phyloP scores from a whole-genome alignment of 768 basidiomycete genomes.

The Pisolithus sp. region DNA sequence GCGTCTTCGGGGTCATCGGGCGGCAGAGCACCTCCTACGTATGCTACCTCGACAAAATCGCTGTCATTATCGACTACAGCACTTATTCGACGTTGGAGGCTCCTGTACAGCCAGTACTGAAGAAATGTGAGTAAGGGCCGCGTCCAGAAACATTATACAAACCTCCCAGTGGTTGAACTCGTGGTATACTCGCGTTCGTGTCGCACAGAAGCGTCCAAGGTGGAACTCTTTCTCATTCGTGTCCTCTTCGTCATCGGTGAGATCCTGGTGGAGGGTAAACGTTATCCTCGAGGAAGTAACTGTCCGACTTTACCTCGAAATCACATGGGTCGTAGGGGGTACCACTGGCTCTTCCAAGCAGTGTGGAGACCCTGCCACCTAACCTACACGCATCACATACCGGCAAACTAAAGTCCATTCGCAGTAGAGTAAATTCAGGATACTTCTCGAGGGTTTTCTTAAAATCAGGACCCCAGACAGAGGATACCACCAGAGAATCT shows the following conservation, averaged over 20 bases:
- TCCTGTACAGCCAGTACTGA: slow-evolving; percentile 61
- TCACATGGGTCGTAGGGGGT: slow-evolving; percentile 63
- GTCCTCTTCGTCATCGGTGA: slow-evolving; percentile 16
- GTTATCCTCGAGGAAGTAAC: neutral
- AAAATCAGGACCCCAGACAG: slow-evolving; percentile 72
- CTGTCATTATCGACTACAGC: slow-evolving; percentile 39
- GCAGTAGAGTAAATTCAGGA: slow-evolving; percentile 53
- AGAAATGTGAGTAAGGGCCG: slow-evolving; percentile 5
- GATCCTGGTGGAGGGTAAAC: slow-evolving; percentile 10
- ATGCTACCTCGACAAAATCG: slow-evolving; percentile 54
- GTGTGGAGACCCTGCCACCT: slow-evolving; percentile 59
- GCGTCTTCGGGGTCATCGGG: slow-evolving; percentile 65
- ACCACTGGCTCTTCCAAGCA: slow-evolving; percentile 58
- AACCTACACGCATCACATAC: slow-evolving; percentile 82
- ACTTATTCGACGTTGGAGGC: slow-evolving; percentile 53
- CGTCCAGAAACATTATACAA: slow-evolving; percentile 13
- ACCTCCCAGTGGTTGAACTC: slow-evolving; percentile 83
- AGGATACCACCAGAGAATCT: slow-evolving; percentile 78
- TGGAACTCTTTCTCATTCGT: slow-evolving; percentile 37
- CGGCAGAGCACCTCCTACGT: slow-evolving; percentile 45
- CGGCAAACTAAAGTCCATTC: slow-evolving; percentile 50
- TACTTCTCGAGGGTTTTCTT: slow-evolving; percentile 57
- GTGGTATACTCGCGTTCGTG: slow-evolving; percentile 62
- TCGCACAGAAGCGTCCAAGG: slow-evolving; percentile 77
- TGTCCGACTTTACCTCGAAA: slow-evolving; percentile 44